Conservation (phyloP, 2,329 filamentous ascomycete genomes). For the Stemphylium beticola region DNA sequence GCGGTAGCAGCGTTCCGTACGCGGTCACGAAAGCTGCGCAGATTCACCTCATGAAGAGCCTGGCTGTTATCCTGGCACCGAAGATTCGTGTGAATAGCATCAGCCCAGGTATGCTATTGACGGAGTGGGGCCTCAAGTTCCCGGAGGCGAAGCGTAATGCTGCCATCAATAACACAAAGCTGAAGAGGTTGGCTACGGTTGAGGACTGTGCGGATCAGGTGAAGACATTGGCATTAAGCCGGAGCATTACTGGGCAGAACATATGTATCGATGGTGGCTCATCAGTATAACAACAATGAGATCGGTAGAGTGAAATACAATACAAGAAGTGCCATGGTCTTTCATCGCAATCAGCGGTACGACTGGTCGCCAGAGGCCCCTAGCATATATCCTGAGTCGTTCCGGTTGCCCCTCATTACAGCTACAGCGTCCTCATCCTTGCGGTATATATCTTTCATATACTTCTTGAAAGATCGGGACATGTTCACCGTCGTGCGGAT, state of each 20-base stretch:
- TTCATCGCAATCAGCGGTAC: not conserved
- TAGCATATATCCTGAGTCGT: not conserved
- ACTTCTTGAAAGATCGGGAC: slow-evolving; percentile 21
- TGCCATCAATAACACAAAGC: slow-evolving; percentile 52
- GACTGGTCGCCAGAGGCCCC: not conserved
- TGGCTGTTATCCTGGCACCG: slow-evolving; percentile 66
- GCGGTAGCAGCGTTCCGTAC: slow-evolving; percentile 73
- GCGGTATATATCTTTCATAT: slow-evolving; percentile 11
- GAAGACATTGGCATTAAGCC: slow-evolving; percentile 41
- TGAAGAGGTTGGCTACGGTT: slow-evolving; percentile 61
- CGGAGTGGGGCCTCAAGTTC: slow-evolving; percentile 59
- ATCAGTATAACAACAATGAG: slow-evolving; percentile 12
- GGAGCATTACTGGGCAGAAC: slow-evolving; percentile 48
- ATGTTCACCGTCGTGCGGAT: slow-evolving; percentile 16
- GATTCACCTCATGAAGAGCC: slow-evolving; percentile 69
- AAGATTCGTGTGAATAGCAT: slow-evolving; percentile 71
- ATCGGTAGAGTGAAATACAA: too few species aligned
- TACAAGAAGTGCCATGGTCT: not conserved
- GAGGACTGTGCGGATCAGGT: slow-evolving; percentile 53
- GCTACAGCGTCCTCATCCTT: slow-evolving; percentile 8
- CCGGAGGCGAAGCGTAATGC: slow-evolving; percentile 53
- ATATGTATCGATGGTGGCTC: slow-evolving; percentile 47
- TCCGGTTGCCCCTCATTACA: not conserved
- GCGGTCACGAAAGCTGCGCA: slow-evolving; percentile 78
- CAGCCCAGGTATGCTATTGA: slow-evolving; percentile 68